Evolutionary conservation across 768 basidiomycete species (phyloP).

Genomic region (Dioszegia crocea): DNA sequence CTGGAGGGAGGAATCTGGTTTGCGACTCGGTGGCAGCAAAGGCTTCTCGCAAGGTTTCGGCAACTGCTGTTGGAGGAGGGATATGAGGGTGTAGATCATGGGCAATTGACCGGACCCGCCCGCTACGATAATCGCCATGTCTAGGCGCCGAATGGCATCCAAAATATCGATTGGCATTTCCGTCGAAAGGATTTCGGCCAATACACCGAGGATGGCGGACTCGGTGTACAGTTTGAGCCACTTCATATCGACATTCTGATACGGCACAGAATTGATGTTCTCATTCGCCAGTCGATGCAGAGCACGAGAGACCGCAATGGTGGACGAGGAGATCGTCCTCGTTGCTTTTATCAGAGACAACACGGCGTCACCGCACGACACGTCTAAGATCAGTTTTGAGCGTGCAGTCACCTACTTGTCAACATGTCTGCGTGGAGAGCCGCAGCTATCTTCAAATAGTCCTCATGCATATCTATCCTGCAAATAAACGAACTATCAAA

Average conservation of each 20-base stretch:
- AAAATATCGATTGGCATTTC: neutral
- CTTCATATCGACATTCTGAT: conserved; percentile 45
- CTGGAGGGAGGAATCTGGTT: neutral
- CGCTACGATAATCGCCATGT: conserved; percentile 76
- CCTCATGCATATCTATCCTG: conserved; percentile 15
- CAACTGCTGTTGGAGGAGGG: conserved; percentile 56
- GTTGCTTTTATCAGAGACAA: neutral
- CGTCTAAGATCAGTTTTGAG: too few species aligned
- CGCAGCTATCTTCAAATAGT: too few species aligned
- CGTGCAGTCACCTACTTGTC: too few species aligned
- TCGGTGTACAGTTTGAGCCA: conserved; percentile 78
- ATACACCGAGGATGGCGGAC: conserved; percentile 58
- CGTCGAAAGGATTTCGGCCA: conserved; percentile 14
- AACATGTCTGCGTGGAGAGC: too few species aligned
- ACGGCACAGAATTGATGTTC: conserved; percentile 54
- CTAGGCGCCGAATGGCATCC: conserved; percentile 59
- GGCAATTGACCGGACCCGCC: conserved; percentile 65
- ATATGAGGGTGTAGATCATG: conserved; percentile 63
- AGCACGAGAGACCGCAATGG: too few species aligned
- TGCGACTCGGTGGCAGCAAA: too few species aligned
- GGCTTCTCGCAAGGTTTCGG: neutral
- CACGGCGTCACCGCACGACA: neutral
- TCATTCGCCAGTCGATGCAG: conserved; percentile 52
- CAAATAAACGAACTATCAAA: conserved; percentile 41
- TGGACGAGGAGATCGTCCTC: neutral